Evolutionary conservation across 805 yeast genomes (phyloP).

Genomic region (Ascoidea asiatica): DNA sequence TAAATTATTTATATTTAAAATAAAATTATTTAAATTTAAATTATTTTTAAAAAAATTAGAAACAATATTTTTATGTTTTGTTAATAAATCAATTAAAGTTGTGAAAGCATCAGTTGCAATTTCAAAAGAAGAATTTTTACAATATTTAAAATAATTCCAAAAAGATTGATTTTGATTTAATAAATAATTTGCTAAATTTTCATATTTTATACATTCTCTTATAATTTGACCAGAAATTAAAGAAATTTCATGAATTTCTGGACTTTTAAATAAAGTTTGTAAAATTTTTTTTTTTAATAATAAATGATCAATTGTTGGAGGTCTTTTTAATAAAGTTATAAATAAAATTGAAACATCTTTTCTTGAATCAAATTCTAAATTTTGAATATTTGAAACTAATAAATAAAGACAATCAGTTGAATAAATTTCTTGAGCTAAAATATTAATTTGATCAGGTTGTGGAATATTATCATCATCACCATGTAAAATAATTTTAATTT

Average conservation of each 20-base stretch:
- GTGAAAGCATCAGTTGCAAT: conserved; percentile 82
- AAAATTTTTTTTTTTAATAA: conserved; percentile 54
- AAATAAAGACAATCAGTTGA: conserved; percentile 52
- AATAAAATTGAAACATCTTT: conserved; percentile 70
- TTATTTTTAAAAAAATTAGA: conserved; percentile 48
- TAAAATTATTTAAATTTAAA: conserved; percentile 43
- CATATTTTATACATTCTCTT: conserved; percentile 75
- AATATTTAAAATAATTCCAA: conserved; percentile 78
- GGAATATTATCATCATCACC: conserved; percentile 58
- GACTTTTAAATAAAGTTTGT: conserved; percentile 48
- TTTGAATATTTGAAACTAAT: conserved; percentile 43
- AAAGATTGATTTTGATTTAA: conserved; percentile 39
- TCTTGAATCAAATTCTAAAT: conserved; percentile 78
- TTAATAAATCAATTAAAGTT: conserved; percentile 57
- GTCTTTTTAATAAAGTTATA: conserved; percentile 60
- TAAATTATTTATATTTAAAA: conserved; percentile 47
- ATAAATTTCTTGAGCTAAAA: conserved; percentile 69
- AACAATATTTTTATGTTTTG: conserved; percentile 54
- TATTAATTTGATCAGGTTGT: conserved; percentile 61
- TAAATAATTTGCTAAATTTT: conserved; percentile 47
- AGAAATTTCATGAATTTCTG: conserved; percentile 63
- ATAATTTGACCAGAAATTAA: conserved; percentile 65
- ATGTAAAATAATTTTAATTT: conserved; percentile 49
- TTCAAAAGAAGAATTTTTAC: conserved; percentile 69
- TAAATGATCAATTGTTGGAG: conserved; percentile 82